These are phyloP conservation scores for Psilocybe cubensis DNA, from an alignment of 768 basidiomycete species.

Conservation along the genomic window DNA sequence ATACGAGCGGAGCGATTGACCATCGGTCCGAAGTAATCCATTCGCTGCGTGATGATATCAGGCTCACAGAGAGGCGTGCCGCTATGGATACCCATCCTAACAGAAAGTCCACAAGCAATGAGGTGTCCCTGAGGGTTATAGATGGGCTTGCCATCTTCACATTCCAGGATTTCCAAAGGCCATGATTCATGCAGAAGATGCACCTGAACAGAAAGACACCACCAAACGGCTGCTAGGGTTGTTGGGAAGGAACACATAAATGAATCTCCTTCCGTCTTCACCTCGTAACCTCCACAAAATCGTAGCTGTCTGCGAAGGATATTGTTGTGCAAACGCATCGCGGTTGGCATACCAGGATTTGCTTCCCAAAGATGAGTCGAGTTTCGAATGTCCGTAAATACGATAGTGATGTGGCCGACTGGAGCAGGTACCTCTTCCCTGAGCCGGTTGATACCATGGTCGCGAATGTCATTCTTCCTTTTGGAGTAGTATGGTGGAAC, in stretches of 20 bases:
- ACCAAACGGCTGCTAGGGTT: conserved; percentile 84
- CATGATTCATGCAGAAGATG: conserved; percentile 82
- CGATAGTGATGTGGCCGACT: conserved; percentile 84
- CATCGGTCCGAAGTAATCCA: conserved; percentile 98
- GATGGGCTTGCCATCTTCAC: conserved; percentile 86
- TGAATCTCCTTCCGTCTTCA: conserved; percentile 99
- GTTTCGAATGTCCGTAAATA: conserved; percentile 97
- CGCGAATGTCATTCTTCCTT: conserved; percentile 54
- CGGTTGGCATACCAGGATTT: conserved; percentile 93
- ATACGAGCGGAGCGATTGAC: conserved; percentile 94
- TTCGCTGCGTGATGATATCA: conserved; percentile 89
- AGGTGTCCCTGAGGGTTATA: conserved; percentile 66
- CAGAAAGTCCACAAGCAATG: conserved; percentile 86
- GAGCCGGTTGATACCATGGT: conserved; percentile 65
- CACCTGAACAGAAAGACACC: conserved; percentile 86
- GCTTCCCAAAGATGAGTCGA: conserved; percentile 97
- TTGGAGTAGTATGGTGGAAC: conserved; percentile 36
- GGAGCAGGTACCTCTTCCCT: conserved; percentile 85
- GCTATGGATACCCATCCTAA: conserved; percentile 98
- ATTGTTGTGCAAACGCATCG: conserved; percentile 88
- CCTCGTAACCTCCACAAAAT: conserved; percentile 94
- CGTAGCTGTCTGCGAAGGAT: conserved; percentile 85
- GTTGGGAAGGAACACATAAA: conserved; percentile 99
- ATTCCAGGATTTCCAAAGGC: conserved; percentile 93
- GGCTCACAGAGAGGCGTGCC: conserved; percentile 88